Conservation (phyloP, 208 protist species). For the Trypanosomatidae sp. region DNA sequence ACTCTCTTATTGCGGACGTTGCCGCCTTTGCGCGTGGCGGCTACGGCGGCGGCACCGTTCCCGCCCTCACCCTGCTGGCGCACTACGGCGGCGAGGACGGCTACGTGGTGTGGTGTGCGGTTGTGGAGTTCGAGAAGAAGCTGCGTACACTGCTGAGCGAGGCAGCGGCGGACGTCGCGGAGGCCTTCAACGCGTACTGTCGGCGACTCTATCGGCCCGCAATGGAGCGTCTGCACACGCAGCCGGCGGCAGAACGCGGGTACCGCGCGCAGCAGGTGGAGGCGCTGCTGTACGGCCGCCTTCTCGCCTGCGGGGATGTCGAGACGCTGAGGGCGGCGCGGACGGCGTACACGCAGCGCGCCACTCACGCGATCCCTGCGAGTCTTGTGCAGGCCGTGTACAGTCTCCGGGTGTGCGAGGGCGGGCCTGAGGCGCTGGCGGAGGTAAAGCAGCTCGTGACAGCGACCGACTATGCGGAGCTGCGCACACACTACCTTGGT, state of each 20-base stretch:
- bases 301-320: conserved; percentile 35
- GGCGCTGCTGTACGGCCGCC: conserved; percentile 41
- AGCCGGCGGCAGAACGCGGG: conserved; percentile 19
- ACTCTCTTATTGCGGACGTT: conserved; percentile 66
- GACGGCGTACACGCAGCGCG: conserved; percentile 39
- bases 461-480: conserved; percentile 41
- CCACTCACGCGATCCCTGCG: conserved; percentile 36
- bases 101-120: conserved; percentile 38
- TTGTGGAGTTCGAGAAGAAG: conserved; percentile 45
- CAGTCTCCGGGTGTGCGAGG: conserved; percentile 34
- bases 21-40: conserved; percentile 69
- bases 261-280: conserved; percentile 46
- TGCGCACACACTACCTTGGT: conserved; percentile 51
- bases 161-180: conserved; percentile 27
- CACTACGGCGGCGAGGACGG: conserved; percentile 30
- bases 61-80: conserved; percentile 42
- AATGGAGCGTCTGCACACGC: conserved; percentile 35
- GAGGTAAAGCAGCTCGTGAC: conserved; percentile 51
- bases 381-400: conserved; percentile 51
- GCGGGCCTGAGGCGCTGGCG: conserved; percentile 37
- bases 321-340: conserved; percentile 33
- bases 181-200: conserved; percentile 50
- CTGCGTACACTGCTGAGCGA: conserved; percentile 43
- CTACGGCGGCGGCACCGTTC: conserved; percentile 37
- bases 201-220: conserved; percentile 45